phyloP scores from a whole-genome alignment of 1,284 basidiomycete genomes.

The Pascua guehoae region DNA sequence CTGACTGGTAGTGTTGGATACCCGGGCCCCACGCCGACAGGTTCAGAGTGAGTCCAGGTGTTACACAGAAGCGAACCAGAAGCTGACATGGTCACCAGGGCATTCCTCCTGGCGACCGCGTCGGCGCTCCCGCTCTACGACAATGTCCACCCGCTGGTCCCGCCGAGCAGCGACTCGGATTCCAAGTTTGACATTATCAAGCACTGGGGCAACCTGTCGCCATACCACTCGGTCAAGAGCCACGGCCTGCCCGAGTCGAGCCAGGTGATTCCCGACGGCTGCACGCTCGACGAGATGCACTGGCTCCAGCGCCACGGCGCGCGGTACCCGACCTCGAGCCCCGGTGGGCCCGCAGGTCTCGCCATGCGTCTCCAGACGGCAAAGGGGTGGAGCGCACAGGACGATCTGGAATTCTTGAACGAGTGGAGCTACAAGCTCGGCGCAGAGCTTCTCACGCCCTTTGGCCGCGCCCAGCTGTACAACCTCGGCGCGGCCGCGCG shows the following conservation, averaged over 20 bases:
- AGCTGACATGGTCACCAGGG: constrained; percentile 37
- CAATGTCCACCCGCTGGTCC: constrained; percentile 63
- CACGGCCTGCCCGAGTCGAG: constrained; percentile 49
- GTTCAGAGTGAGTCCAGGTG: constrained; percentile 57
- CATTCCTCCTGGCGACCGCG: constrained; percentile 71
- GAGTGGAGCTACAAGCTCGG: constrained; percentile 53
- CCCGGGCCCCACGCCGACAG: constrained; percentile 76
- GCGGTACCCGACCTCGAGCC: constrained; percentile 42
- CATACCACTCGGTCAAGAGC: constrained; percentile 49
- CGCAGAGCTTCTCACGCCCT: constrained; percentile 53
- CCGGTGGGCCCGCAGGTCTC: constrained; percentile 34
- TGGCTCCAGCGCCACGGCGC: constrained; percentile 53
- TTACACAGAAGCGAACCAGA: neutral
- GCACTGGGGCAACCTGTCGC: constrained; percentile 52
- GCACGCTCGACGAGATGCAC: constrained; percentile 47
- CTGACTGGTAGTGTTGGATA: constrained; percentile 62
- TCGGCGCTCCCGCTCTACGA: constrained; percentile 70
- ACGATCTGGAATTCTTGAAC: constrained; percentile 51
- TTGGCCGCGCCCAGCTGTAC: constrained; percentile 53
- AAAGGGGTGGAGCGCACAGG: constrained; percentile 37
- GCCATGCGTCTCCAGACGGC: constrained; percentile 27
- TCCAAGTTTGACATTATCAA: constrained; percentile 48
- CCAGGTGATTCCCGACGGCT: constrained; percentile 46
- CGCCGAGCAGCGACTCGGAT: constrained; percentile 26
- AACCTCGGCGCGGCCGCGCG: constrained; percentile 47